Conservation (phyloP, 2,329 filamentous ascomycete species). For the Apiospora rasikravindrae region DNA sequence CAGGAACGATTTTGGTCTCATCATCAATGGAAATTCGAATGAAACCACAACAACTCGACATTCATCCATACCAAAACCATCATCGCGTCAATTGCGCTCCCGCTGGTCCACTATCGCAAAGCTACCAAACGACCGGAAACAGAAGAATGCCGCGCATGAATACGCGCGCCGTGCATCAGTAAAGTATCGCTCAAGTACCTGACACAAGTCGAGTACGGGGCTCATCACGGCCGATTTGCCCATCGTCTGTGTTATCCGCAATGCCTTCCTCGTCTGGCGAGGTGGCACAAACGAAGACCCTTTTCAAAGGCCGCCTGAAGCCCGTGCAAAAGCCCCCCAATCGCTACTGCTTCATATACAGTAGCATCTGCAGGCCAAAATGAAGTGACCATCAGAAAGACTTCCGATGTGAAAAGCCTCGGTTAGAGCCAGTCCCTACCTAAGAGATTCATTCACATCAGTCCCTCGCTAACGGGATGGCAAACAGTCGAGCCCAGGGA, state of each 20-base stretch:
- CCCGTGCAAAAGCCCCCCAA: slow-evolving; percentile 5
- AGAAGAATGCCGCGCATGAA: neutral
- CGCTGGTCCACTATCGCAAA: neutral
- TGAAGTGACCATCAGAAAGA: slow-evolving; percentile 20
- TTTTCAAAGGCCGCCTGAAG: slow-evolving; percentile 23
- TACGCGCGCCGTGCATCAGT: neutral
- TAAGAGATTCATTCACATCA: too few relatives aligned
- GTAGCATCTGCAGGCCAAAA: neutral
- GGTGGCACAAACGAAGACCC: neutral
- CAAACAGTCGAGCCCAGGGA: slow-evolving; percentile 31
- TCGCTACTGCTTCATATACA: slow-evolving; percentile 21
- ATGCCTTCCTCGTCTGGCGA: neutral
- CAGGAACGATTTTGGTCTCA: neutral
- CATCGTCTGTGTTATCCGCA: neutral
- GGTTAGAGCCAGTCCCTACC: neutral
- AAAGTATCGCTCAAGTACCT: neutral
- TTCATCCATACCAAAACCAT: neutral
- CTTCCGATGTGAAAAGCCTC: slow-evolving; percentile 9
- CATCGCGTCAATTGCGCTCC: neutral
- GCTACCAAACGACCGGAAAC: neutral
- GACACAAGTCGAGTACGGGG: neutral
- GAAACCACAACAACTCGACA: neutral
- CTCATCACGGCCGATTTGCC: neutral
- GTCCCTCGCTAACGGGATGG: slow-evolving; percentile 1
- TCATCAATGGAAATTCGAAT: neutral